Conservation (phyloP, 257 asterid genomes). For the Lithospermum erythrorhizon region DNA sequence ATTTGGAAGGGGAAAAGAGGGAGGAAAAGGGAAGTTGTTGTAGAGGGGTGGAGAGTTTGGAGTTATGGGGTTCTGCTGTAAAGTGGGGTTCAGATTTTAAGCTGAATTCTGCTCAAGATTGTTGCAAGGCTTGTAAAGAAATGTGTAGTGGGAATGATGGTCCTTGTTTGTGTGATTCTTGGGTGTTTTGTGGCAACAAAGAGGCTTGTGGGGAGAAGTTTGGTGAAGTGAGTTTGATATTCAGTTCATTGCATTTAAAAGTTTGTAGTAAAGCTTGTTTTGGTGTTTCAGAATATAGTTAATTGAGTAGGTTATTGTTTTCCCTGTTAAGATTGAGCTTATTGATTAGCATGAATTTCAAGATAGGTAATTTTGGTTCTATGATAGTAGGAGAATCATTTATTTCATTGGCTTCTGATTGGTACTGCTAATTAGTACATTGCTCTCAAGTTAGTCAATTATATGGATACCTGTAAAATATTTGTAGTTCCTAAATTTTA, state of each 20-base stretch:
- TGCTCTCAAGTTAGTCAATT: too few species aligned
- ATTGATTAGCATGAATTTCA: too few species aligned
- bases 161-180: slow-evolving; percentile 83
- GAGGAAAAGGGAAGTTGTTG: slow-evolving; percentile 45
- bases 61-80: slow-evolving; percentile 93
- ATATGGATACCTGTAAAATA: not conserved
- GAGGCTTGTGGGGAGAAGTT: slow-evolving; percentile 69
- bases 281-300: not conserved
- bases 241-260: not conserved
- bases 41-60: slow-evolving; percentile 61
- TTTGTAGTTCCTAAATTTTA: too few species aligned
- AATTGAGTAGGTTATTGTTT: slow-evolving; percentile 24
- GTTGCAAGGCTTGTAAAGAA: slow-evolving; percentile 70
- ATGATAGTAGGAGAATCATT: too few species aligned
- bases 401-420: too few species aligned
- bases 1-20: slow-evolving; percentile 15
- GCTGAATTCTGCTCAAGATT: slow-evolving; percentile 57
- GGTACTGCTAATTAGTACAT: too few species aligned
- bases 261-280: not conserved
- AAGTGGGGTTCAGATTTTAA: slow-evolving; percentile 95
- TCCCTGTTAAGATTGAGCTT: too few species aligned
- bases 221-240: slow-evolving; percentile 59
- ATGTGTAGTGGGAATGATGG: slow-evolving; percentile 79
- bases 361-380: too few species aligned
- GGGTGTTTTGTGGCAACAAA: slow-evolving; percentile 89